Evolutionary conservation across 805 yeast genomes (phyloP), one percentile per base, ranked within the genome.

Genomic region (Schizosaccharomyces osmophilus): DNA sequence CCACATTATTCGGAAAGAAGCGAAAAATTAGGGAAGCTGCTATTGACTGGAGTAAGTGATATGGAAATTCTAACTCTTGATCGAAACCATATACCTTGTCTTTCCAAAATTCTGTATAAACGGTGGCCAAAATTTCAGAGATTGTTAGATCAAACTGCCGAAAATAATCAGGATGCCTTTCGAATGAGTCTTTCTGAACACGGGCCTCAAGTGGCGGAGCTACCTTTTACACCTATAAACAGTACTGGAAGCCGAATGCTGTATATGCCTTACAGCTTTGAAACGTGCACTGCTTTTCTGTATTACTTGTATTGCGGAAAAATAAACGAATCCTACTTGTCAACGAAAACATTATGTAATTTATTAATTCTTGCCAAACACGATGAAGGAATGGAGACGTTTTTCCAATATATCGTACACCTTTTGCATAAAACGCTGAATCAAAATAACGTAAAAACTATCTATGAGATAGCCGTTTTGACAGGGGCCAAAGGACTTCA

Each of bases 11-110:
- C 43, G 24, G 32, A 32, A 22, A 31, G 26, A 24, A 24, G 26
- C 51, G 45, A 31, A 42, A 19, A 39, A 22, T 29, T 57, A 17
- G 57, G 57, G 11, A 29, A 51, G 32, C 57, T 51, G n/a, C 31
- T 51, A 29, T 51, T 51, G 36, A 51, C 9, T 29, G 60, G 60
- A 22, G 13, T 32, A 41, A 31, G 54, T 13, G 61, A 59, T 42
- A 59, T 59, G 61, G 61, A 59, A 32, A 31, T 59, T n/a, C 24
- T 59, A 54, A 59, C 61, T 13, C n/a, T 59, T 6, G 61, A 59
- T 8, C 54, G 55, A 6, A 22, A n/a, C 9, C 48, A 26, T 26
- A 24, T 59, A 11, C 61, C 61, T 17, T 59, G 61, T 24, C 36
- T 41, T 15, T 31, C 48, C 36, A 41, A 29, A 59, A 48, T 59